These are phyloP conservation scores for Brassica hybrid DNA, from an alignment of 441 rosid species.

Conservation along the genomic window DNA sequence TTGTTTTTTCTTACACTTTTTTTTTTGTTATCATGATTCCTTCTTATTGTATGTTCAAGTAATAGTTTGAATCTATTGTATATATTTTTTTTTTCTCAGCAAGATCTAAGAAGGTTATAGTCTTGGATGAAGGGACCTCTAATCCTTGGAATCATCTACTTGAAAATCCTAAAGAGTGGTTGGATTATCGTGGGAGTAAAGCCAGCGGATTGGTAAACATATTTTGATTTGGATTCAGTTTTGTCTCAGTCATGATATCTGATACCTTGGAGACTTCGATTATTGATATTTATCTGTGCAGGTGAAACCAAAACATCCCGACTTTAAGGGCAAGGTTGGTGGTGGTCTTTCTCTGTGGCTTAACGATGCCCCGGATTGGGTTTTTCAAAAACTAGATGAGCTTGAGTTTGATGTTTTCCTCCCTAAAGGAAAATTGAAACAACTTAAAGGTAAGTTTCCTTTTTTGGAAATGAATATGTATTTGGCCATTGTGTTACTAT, in stretches of 20 bases:
- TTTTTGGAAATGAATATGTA: neutral
- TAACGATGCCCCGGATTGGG: conserved; percentile 53
- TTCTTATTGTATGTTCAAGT: neutral
- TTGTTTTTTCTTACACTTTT: neutral
- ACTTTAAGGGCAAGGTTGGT: conserved; percentile 67
- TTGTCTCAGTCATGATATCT: conserved; percentile 10
- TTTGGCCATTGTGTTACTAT: neutral
- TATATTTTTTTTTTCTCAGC: conserved; percentile 35
- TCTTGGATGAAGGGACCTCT: conserved; percentile 26
- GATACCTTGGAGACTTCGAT: neutral
- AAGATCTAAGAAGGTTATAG: conserved; percentile 36
- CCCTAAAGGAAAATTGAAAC: conserved; percentile 43
- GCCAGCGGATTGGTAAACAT: conserved; percentile 56
- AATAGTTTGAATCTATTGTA: neutral
- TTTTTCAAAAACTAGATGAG: conserved; percentile 51
- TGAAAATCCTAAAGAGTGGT: conserved; percentile 70
- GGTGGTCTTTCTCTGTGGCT: conserved; percentile 60
- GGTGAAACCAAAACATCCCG: conserved; percentile 75
- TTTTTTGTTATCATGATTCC: neutral
- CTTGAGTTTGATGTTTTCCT: conserved; percentile 46
- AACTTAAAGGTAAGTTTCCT: conserved; percentile 47
- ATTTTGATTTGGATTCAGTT: conserved; percentile 8
- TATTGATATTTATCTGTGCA: conserved; percentile 32
- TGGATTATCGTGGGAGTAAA: conserved; percentile 68
- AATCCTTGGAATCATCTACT: conserved; percentile 62